Evolutionary conservation across 768 basidiomycete genomes (phyloP), one percentile per base, ranked within the genome.

Genomic region (Rubroboletus pulcherrimus): DNA sequence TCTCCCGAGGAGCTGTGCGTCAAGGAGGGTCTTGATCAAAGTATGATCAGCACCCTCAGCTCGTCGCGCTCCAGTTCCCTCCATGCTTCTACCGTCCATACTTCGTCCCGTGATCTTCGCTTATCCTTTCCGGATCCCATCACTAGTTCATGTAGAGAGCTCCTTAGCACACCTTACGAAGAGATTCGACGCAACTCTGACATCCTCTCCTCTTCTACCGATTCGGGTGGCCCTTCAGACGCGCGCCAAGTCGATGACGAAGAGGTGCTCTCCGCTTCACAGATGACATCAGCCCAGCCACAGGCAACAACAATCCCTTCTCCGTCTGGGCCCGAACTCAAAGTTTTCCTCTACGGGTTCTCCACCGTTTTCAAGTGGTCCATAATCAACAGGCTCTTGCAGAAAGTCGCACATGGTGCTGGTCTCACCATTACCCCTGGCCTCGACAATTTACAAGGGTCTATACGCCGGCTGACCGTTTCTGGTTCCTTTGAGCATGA

Each of bases 111-210:
- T 70, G 87, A 90, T 73, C 79, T 91, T 58, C 82, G 86, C 62
- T 71, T 91, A 55, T 91, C 89, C 34, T 92, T 92, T 73, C 89
- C 89, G 38, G 89, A 92, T 73, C 89, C 89, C 56, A 78, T 91
- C 66, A 84, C 83, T 53, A 87, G 85, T 67, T 86, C 86, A 51
- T 78, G 77, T 58, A 79, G 83, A 71, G 82, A 87, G 54, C 74
- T 81, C 49, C 64, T 73, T 47, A 78, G 77, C 68, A 77, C 79
- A 57, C 84, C 86, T 34, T 84, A 80, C 65, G 81, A 84, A 59
- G 77, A 81, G 35, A 62, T 76, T 45, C 74, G 79, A 54, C 70
- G 73, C 48, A 70, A 74, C 51, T 67, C 75, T 58, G 77, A 77
- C 51, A 63, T 63, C 43, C 52, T 54, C 21, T 61, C 65, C 37